phyloP scores from a whole-genome alignment of 2,329 filamentous ascomycete species.

The Escovopsis weberi region DNA sequence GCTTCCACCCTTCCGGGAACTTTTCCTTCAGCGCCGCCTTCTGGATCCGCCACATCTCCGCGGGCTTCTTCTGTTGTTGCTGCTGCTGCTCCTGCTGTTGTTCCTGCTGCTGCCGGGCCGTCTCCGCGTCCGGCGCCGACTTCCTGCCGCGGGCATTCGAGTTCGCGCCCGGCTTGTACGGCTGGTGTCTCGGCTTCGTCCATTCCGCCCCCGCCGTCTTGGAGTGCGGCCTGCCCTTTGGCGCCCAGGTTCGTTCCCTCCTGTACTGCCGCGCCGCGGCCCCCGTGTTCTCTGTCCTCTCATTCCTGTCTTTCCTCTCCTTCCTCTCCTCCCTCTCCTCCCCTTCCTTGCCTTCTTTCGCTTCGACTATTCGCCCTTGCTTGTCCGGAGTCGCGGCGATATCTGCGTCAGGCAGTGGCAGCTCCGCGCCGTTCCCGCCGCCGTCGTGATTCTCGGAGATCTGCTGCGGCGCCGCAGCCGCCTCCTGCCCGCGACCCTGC shows the following conservation, averaged over 20 bases:
- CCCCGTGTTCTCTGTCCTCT: neutral
- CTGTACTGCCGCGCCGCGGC: neutral
- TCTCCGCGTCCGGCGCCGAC: too few relatives aligned
- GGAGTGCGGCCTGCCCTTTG: too few relatives aligned
- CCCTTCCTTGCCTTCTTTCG: neutral
- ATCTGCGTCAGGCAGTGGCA: neutral
- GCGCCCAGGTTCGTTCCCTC: neutral
- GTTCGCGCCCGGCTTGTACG: neutral
- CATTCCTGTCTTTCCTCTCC: neutral
- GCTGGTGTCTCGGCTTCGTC: neutral
- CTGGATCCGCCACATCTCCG: conserved; percentile 56
- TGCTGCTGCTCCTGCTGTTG: too few relatives aligned
- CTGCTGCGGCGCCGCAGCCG: neutral
- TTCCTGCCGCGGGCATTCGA: neutral
- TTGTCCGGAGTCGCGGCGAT: neutral
- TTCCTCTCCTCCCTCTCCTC: neutral
- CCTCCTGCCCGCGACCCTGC: conserved; percentile 8
- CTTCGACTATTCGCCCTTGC: neutral
- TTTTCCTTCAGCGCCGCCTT: conserved; percentile 64
- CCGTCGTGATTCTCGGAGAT: conserved; percentile 1
- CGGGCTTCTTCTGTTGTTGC: conserved; percentile 5
- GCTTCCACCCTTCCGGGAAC: conserved; percentile 69
- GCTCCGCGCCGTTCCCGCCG: neutral
- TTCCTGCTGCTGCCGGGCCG: too few relatives aligned
- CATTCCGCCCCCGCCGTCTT: neutral